phyloP scores from a whole-genome alignment of 371 early-diverging fungal species.

The Mucor irregularis region DNA sequence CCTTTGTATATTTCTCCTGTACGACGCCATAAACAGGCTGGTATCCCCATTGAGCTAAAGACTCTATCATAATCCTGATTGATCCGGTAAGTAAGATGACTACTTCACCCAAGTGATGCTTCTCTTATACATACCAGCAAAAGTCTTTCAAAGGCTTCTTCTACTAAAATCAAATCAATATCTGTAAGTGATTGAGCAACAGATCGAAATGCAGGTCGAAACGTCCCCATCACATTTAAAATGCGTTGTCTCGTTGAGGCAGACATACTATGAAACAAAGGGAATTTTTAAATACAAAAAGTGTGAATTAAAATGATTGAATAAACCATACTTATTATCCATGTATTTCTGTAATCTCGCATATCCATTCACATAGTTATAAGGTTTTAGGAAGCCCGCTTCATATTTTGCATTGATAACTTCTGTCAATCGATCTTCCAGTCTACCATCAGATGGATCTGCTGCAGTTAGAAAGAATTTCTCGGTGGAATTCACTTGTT shows the following conservation, averaged over 20 bases:
- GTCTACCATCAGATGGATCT: conserved; percentile 80
- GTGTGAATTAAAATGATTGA: background rate
- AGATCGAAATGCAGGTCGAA: conserved; percentile 82
- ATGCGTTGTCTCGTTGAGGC: conserved; percentile 74
- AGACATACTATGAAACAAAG: conserved; percentile 54
- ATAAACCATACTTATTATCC: conserved; percentile 71
- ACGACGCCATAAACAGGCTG: conserved; percentile 91
- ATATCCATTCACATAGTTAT: conserved; percentile 91
- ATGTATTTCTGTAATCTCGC: conserved; percentile 86
- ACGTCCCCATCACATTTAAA: conserved; percentile 82
- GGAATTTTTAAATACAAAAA: background rate
- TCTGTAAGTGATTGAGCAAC: conserved; percentile 90
- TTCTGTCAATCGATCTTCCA: conserved; percentile 81
- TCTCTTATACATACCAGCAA: conserved; percentile 60
- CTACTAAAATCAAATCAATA: conserved; percentile 88
- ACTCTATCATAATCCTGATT: conserved; percentile 93
- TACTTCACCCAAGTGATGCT: no score
- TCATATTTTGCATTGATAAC: conserved; percentile 92
- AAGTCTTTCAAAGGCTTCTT: conserved; percentile 92
- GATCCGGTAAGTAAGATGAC: no score
- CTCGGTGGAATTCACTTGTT: conserved; percentile 69
- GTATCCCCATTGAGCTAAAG: conserved; percentile 93
- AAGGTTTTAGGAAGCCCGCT: conserved; percentile 90
- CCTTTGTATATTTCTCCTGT: conserved; percentile 95
- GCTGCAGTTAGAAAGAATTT: conserved; percentile 88